Evolutionary conservation across 2,329 filamentous ascomycete genomes (phyloP).

Genomic region (Ophiostoma piceae): DNA sequence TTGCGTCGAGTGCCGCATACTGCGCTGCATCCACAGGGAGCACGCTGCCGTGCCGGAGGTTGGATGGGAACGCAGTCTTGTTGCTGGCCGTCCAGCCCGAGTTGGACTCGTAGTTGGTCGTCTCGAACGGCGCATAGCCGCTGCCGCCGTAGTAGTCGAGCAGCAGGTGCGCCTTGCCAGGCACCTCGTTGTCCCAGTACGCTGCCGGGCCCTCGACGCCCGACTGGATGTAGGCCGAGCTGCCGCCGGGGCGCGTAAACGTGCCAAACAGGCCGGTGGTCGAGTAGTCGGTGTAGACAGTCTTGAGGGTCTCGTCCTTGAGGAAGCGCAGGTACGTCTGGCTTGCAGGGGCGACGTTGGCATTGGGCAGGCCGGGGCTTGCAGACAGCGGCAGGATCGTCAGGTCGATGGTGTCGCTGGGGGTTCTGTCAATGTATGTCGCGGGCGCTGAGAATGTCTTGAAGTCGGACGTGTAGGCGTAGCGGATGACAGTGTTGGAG

Average conservation of each 20-base stretch:
- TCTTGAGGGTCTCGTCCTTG: constrained; percentile 50
- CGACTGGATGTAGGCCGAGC: constrained; percentile 39
- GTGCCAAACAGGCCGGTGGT: constrained; percentile 46
- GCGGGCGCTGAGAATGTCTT: constrained; percentile 46
- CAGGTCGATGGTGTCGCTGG: constrained; percentile 50
- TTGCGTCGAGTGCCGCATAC: constrained; percentile 39
- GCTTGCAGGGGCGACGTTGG: not conserved
- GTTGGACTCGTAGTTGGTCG: constrained; percentile 40
- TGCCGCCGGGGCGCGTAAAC: constrained; percentile 47
- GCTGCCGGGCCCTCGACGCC: constrained; percentile 43
- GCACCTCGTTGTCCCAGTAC: constrained; percentile 40
- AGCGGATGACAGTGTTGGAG: constrained; percentile 45
- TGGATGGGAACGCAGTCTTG: constrained; percentile 40
- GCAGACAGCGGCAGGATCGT: constrained; percentile 47
- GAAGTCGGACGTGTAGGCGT: constrained; percentile 53
- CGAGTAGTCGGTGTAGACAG: constrained; percentile 47
- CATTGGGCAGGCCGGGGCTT: constrained; percentile 25
- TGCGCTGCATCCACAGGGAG: constrained; percentile 42
- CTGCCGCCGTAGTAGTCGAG: constrained; percentile 46
- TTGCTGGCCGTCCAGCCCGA: constrained; percentile 43
- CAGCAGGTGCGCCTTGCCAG: constrained; percentile 42
- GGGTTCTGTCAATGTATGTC: constrained; percentile 46
- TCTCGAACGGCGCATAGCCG: constrained; percentile 49
- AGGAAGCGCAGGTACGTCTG: constrained; percentile 48
- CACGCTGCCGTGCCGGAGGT: constrained; percentile 49